Percentiles rank a stretch among this genome's conserved stretches.
These are phyloP conservation scores for Leccinum obscurum DNA, from an alignment of 768 basidiomycete genomes.

Conservation along the genomic window DNA sequence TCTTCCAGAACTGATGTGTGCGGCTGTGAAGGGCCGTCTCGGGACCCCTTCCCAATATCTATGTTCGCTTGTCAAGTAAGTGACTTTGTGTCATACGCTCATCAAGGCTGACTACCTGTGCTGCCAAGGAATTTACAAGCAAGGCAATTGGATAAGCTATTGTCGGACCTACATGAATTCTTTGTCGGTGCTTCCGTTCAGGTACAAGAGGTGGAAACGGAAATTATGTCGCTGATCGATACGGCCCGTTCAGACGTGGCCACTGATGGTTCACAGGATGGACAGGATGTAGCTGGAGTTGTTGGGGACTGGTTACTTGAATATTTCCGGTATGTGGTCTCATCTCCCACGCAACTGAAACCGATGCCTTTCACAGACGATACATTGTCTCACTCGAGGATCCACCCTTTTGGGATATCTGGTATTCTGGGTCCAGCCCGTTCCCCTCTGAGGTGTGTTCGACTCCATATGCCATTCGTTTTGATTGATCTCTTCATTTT, in stretches of 20 bases:
- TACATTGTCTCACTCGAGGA: constrained; percentile 50
- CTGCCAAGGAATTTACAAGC: constrained; percentile 41
- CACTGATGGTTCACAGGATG: constrained; percentile 18
- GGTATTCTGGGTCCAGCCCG: constrained; percentile 66
- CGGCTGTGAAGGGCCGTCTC: constrained; percentile 45
- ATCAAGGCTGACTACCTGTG: constrained; percentile 17
- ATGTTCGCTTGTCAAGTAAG: constrained; percentile 50
- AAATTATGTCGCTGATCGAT: constrained; percentile 26
- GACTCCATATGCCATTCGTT: not conserved
- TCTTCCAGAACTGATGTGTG: constrained; percentile 44
- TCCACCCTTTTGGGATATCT: constrained; percentile 61
- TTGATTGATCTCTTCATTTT: constrained; percentile 1
- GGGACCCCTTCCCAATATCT: constrained; percentile 46
- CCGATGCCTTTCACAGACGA: constrained; percentile 34
- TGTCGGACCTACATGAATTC: constrained; percentile 43
- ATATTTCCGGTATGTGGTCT: constrained; percentile 47
- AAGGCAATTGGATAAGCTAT: constrained; percentile 36
- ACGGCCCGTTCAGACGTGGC: constrained; percentile 22
- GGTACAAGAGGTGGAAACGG: constrained; percentile 37
- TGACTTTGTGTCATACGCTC: not conserved
- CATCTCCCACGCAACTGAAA: not conserved
- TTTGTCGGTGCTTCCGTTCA: constrained; percentile 35
- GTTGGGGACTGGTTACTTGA: constrained; percentile 51
- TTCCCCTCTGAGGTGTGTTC: constrained; percentile 65
- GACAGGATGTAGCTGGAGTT: constrained; percentile 19